Conservation (phyloP, 495 filamentous ascomycete species). For the Schizothecium vesticola region DNA sequence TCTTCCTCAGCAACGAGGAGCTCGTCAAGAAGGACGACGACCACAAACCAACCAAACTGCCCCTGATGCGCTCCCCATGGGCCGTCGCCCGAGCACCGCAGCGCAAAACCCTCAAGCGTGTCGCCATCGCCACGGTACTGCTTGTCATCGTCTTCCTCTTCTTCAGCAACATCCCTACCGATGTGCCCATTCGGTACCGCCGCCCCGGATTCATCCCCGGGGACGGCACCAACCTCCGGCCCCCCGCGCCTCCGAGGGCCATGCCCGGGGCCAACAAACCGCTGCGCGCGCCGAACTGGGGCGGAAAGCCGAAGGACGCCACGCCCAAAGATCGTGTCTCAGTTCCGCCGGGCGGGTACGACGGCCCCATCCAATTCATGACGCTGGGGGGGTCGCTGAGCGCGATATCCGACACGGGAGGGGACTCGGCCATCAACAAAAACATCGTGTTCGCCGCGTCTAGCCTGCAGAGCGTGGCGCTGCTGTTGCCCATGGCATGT, state of each 20-base stretch:
- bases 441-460: constrained; percentile 57
- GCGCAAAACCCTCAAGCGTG: constrained; percentile 36
- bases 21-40: constrained; percentile 49
- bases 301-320: not conserved
- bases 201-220: constrained; percentile 18
- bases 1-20: constrained; percentile 42
- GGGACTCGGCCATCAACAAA: constrained; percentile 36
- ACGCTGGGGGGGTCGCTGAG: constrained; percentile 35
- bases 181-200: constrained; percentile 26
- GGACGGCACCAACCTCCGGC: constrained; percentile 17
- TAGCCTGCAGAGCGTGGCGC: constrained; percentile 49
- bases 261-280: constrained; percentile 15
- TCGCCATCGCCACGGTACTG: constrained; percentile 27
- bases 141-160: constrained; percentile 37
- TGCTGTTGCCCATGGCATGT: constrained; percentile 56
- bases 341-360: constrained; percentile 23
- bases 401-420: constrained; percentile 34
- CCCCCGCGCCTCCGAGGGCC: constrained; percentile 16
- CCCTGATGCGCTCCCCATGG: constrained; percentile 28
- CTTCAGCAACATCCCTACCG: constrained; percentile 39
- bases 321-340: constrained; percentile 6
- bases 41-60: constrained; percentile 32
- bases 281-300: constrained; percentile 1
- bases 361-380: constrained; percentile 35
- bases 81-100: constrained; percentile 23